Base-by-base conservation (phyloP, 495 filamentous ascomycete species). In the Glonium stellatum region DNA sequence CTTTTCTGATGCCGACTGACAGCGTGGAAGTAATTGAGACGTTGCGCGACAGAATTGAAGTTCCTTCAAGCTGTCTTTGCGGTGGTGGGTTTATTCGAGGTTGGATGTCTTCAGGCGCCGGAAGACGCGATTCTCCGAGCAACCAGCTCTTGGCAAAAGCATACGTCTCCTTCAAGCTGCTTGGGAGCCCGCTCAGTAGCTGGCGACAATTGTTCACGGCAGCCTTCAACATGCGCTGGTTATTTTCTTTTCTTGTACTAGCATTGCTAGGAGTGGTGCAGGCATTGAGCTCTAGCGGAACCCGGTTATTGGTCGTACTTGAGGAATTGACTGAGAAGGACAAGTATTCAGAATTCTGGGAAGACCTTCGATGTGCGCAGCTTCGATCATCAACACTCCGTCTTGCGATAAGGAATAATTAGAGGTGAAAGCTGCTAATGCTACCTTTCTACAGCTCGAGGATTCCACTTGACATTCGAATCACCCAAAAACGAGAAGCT, bases 401-500 rank as follows among this genome's bases (percentile, higher is more conserved):
- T 6, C 27, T 31, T 4, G 39, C 39, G 4, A 44, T 44, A 13
- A 44, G 13, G 18, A 25, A 18, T 51, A 15, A 1, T 51, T 51
- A 15, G 21, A 51, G 5, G 1, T 51, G 48, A 51, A 25, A 9
- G 6, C 2, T 51, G 11, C 48, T 51, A 23, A 51, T 27, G 1
- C 6, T 27, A 51, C 23, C 11, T 15, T 15, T 54, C 61, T 65
- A 55, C 67, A 97, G 93, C 69, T 60, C 84, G 93, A 66, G 93
- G 92, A 58, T 97, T 88, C 73, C 77, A 87, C 61, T 63, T 95
- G 55, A 76, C 81, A 25, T 88, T 90, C 72, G 84, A 91, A 75
- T 89, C 90, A 1, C 91, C 92, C 55, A 97, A 96, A 76, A 87
- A 81, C 73, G 84, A 93, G 42, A 77, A 80, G 63, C 79, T 98